Percentiles rank a stretch among this genome's conserved stretches.
Evolutionary conservation across 2,329 filamentous ascomycete genomes (phyloP).

Genomic region (Fusarium coffeatum): DNA sequence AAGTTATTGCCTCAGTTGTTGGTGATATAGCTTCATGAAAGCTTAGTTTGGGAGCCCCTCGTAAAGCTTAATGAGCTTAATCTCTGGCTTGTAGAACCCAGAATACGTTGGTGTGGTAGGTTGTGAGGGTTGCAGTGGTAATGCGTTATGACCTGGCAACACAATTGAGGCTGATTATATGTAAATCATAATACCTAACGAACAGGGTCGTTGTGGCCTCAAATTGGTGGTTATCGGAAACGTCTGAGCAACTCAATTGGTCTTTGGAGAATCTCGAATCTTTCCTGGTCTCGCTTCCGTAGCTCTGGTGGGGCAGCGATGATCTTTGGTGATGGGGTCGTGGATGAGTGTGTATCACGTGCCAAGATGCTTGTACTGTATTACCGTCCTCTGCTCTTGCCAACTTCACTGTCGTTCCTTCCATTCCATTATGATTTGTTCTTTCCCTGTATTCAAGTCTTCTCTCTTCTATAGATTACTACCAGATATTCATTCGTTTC

Average conservation of each 20-base stretch:
- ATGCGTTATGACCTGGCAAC: slow-evolving; percentile 12
- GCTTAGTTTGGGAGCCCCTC: neutral
- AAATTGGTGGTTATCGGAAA: neutral
- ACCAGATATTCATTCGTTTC: neutral
- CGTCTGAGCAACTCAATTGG: neutral
- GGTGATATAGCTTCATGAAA: neutral
- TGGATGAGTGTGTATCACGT: slow-evolving; percentile 10
- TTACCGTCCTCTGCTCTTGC: neutral
- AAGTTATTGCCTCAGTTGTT: neutral
- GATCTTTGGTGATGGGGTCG: neutral
- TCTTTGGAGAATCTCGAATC: slow-evolving; percentile 1
- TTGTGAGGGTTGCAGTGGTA: slow-evolving; percentile 5
- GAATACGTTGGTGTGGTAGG: slow-evolving; percentile 5
- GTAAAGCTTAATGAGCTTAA: neutral
- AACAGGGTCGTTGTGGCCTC: neutral
- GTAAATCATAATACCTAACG: neutral
- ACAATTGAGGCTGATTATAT: neutral
- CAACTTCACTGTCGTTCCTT: neutral
- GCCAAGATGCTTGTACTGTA: neutral
- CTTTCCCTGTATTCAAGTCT: neutral
- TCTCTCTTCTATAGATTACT: neutral
- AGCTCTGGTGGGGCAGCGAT: slow-evolving; percentile 24
- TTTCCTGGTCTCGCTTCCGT: neutral
- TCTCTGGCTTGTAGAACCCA: neutral
- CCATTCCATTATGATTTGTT: neutral